Percentiles rank a stretch among this genome's conserved stretches.
Conservation (phyloP, 1,284 basidiomycete species). For the Sparassis latifolia region DNA sequence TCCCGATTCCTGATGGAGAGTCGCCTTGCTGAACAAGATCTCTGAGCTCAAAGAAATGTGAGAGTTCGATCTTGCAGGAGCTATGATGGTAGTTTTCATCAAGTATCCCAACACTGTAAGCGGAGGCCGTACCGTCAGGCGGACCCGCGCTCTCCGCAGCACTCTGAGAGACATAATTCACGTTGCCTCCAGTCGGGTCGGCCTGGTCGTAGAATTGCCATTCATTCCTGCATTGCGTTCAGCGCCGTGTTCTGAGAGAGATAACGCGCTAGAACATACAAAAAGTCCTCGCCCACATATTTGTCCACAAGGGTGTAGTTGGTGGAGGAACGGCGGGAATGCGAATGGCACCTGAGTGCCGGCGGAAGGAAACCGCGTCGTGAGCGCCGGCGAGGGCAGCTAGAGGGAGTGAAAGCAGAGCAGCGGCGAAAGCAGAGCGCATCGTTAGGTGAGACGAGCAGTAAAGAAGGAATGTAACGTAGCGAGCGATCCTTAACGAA, state of each 20-base stretch:
- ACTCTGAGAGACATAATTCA: slow-evolving; percentile 44
- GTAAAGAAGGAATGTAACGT: too few relatives aligned
- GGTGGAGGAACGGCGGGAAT: slow-evolving; percentile 7
- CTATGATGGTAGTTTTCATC: too few relatives aligned
- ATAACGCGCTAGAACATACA: slow-evolving; percentile 1
- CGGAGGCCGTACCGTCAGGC: too few relatives aligned
- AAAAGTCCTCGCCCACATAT: slow-evolving; percentile 19
- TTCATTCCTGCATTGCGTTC: slow-evolving; percentile 28
- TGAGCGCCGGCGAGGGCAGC: slow-evolving; percentile 13
- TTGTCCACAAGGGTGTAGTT: slow-evolving; percentile 30
- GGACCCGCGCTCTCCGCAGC: slow-evolving; percentile 39
- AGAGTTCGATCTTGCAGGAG: too few relatives aligned
- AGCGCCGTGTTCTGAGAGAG: not conserved
- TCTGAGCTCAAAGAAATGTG: too few relatives aligned
- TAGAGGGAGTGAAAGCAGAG: slow-evolving; percentile 18
- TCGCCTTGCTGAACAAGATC: too few relatives aligned
- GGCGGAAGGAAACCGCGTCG: slow-evolving; percentile 9
- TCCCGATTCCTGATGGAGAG: too few relatives aligned
- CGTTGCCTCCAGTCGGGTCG: slow-evolving; percentile 65
- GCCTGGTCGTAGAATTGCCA: slow-evolving; percentile 56
- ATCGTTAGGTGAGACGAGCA: slow-evolving; percentile 10
- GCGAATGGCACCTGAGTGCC: slow-evolving; percentile 11
- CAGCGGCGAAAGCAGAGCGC: slow-evolving; percentile 12
- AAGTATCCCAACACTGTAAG: too few relatives aligned
- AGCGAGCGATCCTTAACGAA: too few relatives aligned